phyloP scores from a whole-genome alignment of 2,329 filamentous ascomycete species.

The Talaromyces pinophilus region DNA sequence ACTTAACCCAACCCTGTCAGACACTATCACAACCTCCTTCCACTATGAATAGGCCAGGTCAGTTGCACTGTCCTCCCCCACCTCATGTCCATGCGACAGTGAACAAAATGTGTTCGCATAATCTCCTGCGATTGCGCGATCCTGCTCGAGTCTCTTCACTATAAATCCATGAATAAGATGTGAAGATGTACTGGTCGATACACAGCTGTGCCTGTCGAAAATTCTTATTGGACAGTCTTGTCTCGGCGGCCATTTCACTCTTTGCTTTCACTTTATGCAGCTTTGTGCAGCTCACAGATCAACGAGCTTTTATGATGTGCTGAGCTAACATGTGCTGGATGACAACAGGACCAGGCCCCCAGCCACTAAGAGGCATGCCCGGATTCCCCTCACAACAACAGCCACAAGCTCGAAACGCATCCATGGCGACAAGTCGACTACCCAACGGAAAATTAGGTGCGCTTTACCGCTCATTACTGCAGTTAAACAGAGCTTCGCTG shows the following conservation, averaged over 20 bases:
- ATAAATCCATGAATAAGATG: neutral
- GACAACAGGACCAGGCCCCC: conserved; percentile 49
- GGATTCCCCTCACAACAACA: conserved; percentile 55
- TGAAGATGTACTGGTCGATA: neutral
- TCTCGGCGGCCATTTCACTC: conserved; percentile 12
- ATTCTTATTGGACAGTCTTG: neutral
- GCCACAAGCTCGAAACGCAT: conserved; percentile 49
- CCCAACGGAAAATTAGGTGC: conserved; percentile 59
- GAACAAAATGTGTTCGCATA: neutral
- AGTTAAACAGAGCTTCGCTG: conserved; percentile 3
- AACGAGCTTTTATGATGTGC: neutral
- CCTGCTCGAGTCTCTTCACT: neutral
- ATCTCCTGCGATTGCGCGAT: conserved; percentile 1
- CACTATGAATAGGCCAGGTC: conserved; percentile 54
- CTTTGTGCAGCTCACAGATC: conserved; percentile 23
- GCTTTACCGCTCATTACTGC: conserved; percentile 22
- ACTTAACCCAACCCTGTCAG: neutral
- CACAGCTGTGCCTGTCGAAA: neutral
- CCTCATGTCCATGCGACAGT: conserved; percentile 18
- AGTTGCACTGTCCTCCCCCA: conserved; percentile 34
- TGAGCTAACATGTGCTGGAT: neutral
- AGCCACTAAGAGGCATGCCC: conserved; percentile 55
- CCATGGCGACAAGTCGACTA: conserved; percentile 51
- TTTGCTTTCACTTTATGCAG: conserved; percentile 25
- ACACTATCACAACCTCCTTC: neutral